These are phyloP conservation scores for Boletus rubroflammeus DNA, from an alignment of 768 basidiomycete species.

Conservation along the genomic window DNA sequence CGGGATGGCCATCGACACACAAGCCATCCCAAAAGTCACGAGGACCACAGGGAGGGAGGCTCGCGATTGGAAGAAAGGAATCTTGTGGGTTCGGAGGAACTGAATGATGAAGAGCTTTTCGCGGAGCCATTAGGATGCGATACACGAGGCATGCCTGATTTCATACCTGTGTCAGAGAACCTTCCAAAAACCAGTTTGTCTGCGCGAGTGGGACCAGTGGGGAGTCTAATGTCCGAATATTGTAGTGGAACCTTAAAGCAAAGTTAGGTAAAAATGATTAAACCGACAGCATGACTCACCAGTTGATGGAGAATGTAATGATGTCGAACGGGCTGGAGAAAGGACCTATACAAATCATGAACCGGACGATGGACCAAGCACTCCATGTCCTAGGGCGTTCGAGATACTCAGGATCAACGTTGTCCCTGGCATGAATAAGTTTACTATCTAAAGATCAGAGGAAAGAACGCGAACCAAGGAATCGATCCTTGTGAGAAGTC, in stretches of 20 bases:
- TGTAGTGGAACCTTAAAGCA: slow-evolving; percentile 29
- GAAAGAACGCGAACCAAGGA: slow-evolving; percentile 26
- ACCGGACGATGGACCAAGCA: slow-evolving; percentile 34
- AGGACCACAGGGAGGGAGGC: slow-evolving; percentile 26
- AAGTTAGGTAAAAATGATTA: not conserved
- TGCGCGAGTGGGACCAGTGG: slow-evolving; percentile 32
- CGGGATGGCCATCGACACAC: slow-evolving; percentile 31
- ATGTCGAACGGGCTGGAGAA: slow-evolving; percentile 37
- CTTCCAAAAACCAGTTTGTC: slow-evolving; percentile 37
- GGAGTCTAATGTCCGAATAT: slow-evolving; percentile 25
- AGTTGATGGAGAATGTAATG: slow-evolving; percentile 30
- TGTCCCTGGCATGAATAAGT: slow-evolving; percentile 28
- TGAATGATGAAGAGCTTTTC: slow-evolving; percentile 32
- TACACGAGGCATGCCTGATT: not conserved
- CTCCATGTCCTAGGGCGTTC: slow-evolving; percentile 30
- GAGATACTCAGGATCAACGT: slow-evolving; percentile 37
- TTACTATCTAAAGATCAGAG: not conserved
- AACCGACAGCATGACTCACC: slow-evolving; percentile 14
- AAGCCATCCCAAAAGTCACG: slow-evolving; percentile 32
- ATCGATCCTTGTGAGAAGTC: slow-evolving; percentile 38
- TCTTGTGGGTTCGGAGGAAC: slow-evolving; percentile 30
- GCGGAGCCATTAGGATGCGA: not conserved
- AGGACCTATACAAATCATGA: slow-evolving; percentile 36
- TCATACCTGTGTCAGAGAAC: slow-evolving; percentile 34
- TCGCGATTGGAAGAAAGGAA: slow-evolving; percentile 32